Evolutionary conservation across 2,329 filamentous ascomycete genomes (phyloP), one percentile per base, ranked within the genome.

Genomic region (Aspergillus quadricinctus): DNA sequence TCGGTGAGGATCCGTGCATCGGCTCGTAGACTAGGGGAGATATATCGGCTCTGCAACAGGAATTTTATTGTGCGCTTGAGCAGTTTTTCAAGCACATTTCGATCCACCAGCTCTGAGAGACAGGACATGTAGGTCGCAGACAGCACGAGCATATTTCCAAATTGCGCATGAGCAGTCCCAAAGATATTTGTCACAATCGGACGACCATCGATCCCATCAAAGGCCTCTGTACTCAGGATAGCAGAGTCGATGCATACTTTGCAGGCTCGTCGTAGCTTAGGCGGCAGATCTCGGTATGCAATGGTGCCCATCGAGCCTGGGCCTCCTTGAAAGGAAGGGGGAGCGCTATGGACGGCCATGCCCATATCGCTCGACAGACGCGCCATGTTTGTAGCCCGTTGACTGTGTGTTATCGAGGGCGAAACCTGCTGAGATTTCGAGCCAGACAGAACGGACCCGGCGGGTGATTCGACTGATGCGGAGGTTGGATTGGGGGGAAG

Each of bases 151-250:
- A 97, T 84, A 70, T 97, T 97, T 57, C 94, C 93, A 79, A 95
- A 99, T 90, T 99, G 94, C 90, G 93, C 92, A 80, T 97, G 93
- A 60, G 92, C 89, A 19, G 93, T 97, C 52, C 93, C 92, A 74
- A 96, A 96, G 25, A 96, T 87, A 66, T 97, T 97, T n/a, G 93
- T 97, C 54, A 97, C 87, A 52, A 97, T 88, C 8, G 89, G 84
- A 29, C 91, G 84, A 59, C 83, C 77, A 27, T 71, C 75, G 17
- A 83, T 78, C 1, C 80, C 80, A 69, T 89, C 84, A 69, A 97
- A 96, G 0, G 92, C 90, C 54, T 85, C 83, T 0, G 93, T 97
- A 71, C 93, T 97, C 68, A 88, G 81, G 53, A 96, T 85, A 1
- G 96, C 84, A 6, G 91, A 89, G 46, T 85, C 78, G 55, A 94